Base-by-base conservation (phyloP, 345 rosid species). In the Populus davidiana region DNA sequence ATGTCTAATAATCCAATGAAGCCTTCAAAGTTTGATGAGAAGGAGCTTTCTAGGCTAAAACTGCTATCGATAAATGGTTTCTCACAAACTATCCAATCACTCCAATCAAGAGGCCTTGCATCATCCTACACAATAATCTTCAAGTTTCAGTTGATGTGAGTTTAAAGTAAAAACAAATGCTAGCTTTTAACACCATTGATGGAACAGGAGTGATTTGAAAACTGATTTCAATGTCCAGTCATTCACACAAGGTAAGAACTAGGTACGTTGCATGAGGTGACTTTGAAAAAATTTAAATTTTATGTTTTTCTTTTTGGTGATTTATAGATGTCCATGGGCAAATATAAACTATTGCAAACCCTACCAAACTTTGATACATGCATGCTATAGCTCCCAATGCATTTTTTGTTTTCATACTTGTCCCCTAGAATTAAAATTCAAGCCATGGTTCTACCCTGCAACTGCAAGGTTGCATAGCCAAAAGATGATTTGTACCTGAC, bases 71-170 rank as follows among this genome's bases (percentile, higher is more conserved):
- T 49, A 69, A 75, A 77, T 38, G 75, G 39, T 79, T 88, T 74
- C 79, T 86, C 92, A 50, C 59, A 59, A 86, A 93, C 88, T 17
- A 74, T 79, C 97, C 94, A 92, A 69, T 85, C 80, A 75, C 81
- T 88, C 99, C 99, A 96, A 85, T 93, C 95, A 85, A 90, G 78
- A 79, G 83, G 39, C 75, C 31, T 75, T 68, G 61, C 78, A 74
- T 78, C 86, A 78, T 89, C 92, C 87, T 91, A 83, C 80, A 81
- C 41, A 74, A 39, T 76, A 80, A 36, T 13, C 71, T 41, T 67
- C 65, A 66, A 81, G 61, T 31, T 73, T 71, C 63, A 67, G 7
- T 72, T 9, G 23, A 70, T 39, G 25, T 18, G 75, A 75, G 75
- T 41, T n/a, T 47, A 18, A 59, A 63, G 44, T 52, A 63, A 23